Conservation (phyloP, 2,329 filamentous ascomycete genomes). For the Hypoxylon sp. region DNA sequence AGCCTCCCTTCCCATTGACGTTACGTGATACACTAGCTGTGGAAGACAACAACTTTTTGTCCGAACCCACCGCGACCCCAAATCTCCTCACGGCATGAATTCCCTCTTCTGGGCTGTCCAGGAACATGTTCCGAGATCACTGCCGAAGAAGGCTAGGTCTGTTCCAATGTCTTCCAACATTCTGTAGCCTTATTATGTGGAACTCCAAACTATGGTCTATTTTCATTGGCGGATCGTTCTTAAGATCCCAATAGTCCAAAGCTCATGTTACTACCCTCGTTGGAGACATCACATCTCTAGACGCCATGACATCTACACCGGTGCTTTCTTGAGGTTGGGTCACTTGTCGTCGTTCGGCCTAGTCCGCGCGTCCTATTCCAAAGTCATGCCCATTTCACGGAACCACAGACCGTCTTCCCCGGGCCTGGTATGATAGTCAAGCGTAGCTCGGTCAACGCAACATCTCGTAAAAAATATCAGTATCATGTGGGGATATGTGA, state of each 20-base stretch:
- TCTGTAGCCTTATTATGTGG: slow-evolving; percentile 34
- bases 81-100: slow-evolving; percentile 41
- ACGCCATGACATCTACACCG: slow-evolving; percentile 26
- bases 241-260: slow-evolving; percentile 12
- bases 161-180: slow-evolving; percentile 28
- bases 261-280: slow-evolving; percentile 4
- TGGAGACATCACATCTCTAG: slow-evolving; percentile 21
- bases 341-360: slow-evolving; percentile 15
- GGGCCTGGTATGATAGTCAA: slow-evolving; percentile 14
- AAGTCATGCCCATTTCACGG: slow-evolving; percentile 25
- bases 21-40: slow-evolving; percentile 29
- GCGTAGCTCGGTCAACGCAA: slow-evolving; percentile 16
- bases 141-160: slow-evolving; percentile 47
- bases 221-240: slow-evolving; percentile 35
- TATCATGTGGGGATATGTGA: slow-evolving; percentile 13
- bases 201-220: slow-evolving; percentile 10
- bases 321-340: slow-evolving; percentile 11
- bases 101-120: slow-evolving; percentile 49
- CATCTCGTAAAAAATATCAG: slow-evolving; percentile 5
- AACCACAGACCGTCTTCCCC: slow-evolving; percentile 39
- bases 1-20: slow-evolving; percentile 15
- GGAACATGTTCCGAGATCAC: slow-evolving; percentile 46
- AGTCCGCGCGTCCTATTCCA: slow-evolving; percentile 10
- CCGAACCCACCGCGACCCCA: slow-evolving; percentile 39
- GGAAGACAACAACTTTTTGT: slow-evolving; percentile 27